Evolutionary conservation across 768 basidiomycete species (phyloP), one percentile per base, ranked within the genome.

Genomic region (Kwoniella shandongensis): DNA sequence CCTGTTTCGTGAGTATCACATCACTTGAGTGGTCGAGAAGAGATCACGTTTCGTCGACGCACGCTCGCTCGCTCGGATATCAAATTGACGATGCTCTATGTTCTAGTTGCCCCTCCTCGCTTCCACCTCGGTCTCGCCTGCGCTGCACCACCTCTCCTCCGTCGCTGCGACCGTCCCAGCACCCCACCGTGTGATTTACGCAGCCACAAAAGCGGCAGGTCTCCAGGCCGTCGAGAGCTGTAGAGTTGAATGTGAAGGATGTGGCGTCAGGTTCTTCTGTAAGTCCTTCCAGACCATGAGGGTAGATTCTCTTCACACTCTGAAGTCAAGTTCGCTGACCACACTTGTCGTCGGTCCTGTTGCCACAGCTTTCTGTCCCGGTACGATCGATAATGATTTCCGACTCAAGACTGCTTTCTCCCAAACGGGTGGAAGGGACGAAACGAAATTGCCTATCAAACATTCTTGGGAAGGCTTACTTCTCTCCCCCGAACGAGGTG

Each of bases 181-280:
- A 0, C 92, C 92, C 0, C 91, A 88, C 0, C 86, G 92, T 6
- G 79, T 88, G 0, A 78, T 97, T 32, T 97, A 97, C 71, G 84
- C 82, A 0, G 84, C 90, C 2, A 88, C 87, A 10, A 96, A 97
- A 74, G 81, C 86, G 2, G 88, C 91, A 1, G 71, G 54, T n/a
- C 58, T 74, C 25, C 67, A 69, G 62, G 70, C 67, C 29, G 59
- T 72, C 25, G 75, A 71, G 39, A 60, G 58, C 30, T 67, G 64
- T 59, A 59, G 73, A 44, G 62, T 66, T 6, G 70, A 73, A 59
- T 67, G 70, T 55, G 63, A 70, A 39, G 68, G 72, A n/a, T 63
- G 57, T 29, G 74, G 74, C 1, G 68, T 76, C 20, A 56, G 74
- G 23, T 76, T 76, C 57, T 67, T 76, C 57, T 65, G 73, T 75